phyloP scores from a whole-genome alignment of 2,329 filamentous ascomycete genomes.

The Neoscytalidium dimidiatum region DNA sequence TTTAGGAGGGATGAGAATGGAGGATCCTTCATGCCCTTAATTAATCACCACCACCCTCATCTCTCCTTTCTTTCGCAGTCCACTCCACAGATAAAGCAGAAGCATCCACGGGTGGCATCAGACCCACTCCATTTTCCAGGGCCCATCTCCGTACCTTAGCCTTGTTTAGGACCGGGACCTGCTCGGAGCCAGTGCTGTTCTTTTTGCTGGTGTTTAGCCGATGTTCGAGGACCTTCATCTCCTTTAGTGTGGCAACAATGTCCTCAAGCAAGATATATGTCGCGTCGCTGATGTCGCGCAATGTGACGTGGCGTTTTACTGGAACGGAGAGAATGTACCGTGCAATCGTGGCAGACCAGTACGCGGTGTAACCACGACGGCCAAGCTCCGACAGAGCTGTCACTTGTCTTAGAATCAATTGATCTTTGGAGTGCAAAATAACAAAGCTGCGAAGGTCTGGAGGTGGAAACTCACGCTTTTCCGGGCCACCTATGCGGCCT shows the following conservation, averaged over 20 bases:
- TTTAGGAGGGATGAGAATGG: background rate
- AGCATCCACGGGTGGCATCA: slow-evolving; percentile 14
- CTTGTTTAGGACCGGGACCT: slow-evolving; percentile 13
- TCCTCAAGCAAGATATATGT: slow-evolving; percentile 88
- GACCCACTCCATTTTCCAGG: slow-evolving; percentile 9
- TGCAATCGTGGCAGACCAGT: slow-evolving; percentile 83
- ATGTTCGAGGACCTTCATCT: slow-evolving; percentile 61
- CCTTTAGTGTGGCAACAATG: slow-evolving; percentile 73
- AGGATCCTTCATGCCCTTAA: background rate
- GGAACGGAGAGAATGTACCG: slow-evolving; percentile 58
- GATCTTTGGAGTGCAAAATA: background rate
- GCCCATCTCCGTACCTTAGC: slow-evolving; percentile 18
- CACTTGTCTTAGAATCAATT: background rate
- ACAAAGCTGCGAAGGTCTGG: background rate
- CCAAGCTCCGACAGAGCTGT: slow-evolving; percentile 78
- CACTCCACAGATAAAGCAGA: slow-evolving; percentile 1
- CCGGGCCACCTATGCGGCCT: slow-evolving; percentile 82
- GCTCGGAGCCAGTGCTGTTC: background rate
- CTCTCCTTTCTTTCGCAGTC: slow-evolving; percentile 4
- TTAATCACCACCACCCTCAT: background rate
- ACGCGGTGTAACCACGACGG: slow-evolving; percentile 77
- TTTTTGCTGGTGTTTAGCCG: slow-evolving; percentile 1
- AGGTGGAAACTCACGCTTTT: slow-evolving; percentile 62
- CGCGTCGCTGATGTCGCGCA: slow-evolving; percentile 70
- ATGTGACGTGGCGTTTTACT: slow-evolving; percentile 57